Evolutionary conservation across 2,329 filamentous ascomycete species (phyloP), one percentile per base, ranked within the genome.

Genomic region (Venturia pyrina): DNA sequence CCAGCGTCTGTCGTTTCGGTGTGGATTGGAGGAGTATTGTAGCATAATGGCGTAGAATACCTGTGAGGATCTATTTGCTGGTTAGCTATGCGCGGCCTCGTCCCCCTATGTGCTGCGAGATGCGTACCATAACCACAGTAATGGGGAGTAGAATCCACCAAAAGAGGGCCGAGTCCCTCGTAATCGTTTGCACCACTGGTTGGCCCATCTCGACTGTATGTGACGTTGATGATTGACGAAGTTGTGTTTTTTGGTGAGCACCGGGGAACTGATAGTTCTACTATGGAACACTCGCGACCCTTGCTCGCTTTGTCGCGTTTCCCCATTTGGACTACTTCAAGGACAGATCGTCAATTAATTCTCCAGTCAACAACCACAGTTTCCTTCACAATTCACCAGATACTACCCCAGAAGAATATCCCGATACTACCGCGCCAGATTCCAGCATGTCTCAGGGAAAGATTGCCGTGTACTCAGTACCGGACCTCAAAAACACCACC

Each of bases 81-180:
- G 17, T 41, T 69, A 67, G 62, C 73, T 71, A 56, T 63, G 60
- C 15, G 8, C 64, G 46, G n/a, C 19, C 48, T 34, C 37, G 10
- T 32, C 48, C 41, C 28, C 61, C 48, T 32, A 5, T 41, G 24
- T 56, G 48, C 19, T 64, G 53, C 11, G 13, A 44, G 17, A 19
- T 44, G 48, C 74, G 66, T 80, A 90, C 88, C 96, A 99, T 99
- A 75, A 99, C 95, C 72, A 96, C 84, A 60, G 93, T 96, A 77
- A 99, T 99, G 68, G 95, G 95, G 69, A 97, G 88, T 68, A 99
- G 84, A 78, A 99, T 99, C 95, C 95, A 99, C 83, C 97, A 98
- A 81, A 99, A 96, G 70, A 99, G 83, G 79, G 96, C 93, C 74
- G 95, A 93, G 89, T 99, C 96, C 85, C 95, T 81, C 81, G 96